Base-by-base conservation (phyloP, 2,329 filamentous ascomycete genomes). In the Fusarium avenaceum region DNA sequence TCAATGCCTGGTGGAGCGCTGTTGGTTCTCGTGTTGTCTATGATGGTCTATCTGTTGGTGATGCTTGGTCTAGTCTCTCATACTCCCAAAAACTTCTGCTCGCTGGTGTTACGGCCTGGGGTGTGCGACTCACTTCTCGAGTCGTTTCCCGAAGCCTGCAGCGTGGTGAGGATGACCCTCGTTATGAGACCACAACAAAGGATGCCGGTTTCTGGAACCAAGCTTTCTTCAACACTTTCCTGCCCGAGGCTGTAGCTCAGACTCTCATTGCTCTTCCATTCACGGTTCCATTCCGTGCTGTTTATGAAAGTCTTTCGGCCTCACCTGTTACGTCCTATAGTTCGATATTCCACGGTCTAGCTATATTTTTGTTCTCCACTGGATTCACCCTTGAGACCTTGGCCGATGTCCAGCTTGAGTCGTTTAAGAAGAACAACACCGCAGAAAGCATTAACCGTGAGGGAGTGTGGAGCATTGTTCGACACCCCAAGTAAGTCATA, bases 1-100 rank as follows among this genome's bases (percentile, higher is more conserved):
- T 64, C 7, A 64, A 64, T 10, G 61, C 61, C 4, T 64, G 61
- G 61, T 64, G 61, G 61, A 65, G 61, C 8, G 61, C 61, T 11
- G 22, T 64, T 22, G 61, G 60, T 6, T 17, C 46, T 14, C 54
- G 54, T 7, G 47, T 53, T 15, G 3, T 53, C 9, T 19, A 59
- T 7, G 52, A 64, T 7, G 43, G 38, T 17, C 6, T 53, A 20
- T 28, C 60, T 1, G 13, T 50, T 3, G 4, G 47, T 10, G 42
- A 65, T 4, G 61, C 61, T 1, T 64, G 61, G 61, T 47, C 42
- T 19, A 11, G 1, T 14, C 61, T 64, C 4, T 32, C 17, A 0
- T 64, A 64, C 3, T 43, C 61, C 1, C 60, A 43, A 5, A 64
- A 64, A 9, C 60, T 65, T 30, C 24, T 64, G 0, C 61, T 64